These are phyloP conservation scores for Malus hybrid DNA, from an alignment of 331 rosid species.

Conservation along the genomic window DNA sequence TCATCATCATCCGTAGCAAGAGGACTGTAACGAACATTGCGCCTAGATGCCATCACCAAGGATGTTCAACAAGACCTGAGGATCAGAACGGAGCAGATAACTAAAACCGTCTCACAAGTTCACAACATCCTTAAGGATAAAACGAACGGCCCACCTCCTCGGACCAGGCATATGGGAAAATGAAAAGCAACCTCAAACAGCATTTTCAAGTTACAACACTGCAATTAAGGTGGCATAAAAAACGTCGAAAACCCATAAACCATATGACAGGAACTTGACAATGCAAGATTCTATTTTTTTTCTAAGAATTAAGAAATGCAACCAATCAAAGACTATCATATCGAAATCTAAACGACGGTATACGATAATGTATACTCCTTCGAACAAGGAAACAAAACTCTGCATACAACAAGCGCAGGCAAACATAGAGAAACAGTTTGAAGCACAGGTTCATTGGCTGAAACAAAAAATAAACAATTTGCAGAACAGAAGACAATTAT, in stretches of 20 bases:
- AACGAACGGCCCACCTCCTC: background rate
- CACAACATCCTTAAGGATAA: background rate
- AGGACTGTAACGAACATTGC: slow-evolving; percentile 50
- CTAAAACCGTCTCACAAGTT: background rate
- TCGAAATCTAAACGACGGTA: too few relatives aligned
- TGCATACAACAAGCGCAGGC: background rate
- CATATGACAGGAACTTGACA: background rate
- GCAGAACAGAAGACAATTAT: background rate
- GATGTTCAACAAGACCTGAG: background rate
- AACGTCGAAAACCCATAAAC: background rate
- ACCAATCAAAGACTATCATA: too few relatives aligned
- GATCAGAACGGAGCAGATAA: background rate
- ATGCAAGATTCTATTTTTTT: background rate
- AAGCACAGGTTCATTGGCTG: background rate
- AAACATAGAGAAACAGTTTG: background rate
- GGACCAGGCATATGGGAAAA: background rate
- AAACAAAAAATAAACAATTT: background rate
- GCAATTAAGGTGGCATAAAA: background rate
- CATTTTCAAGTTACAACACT: background rate
- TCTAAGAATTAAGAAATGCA: background rate
- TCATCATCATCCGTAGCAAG: slow-evolving; percentile 62
- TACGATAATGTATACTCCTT: too few relatives aligned
- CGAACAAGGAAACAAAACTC: too few relatives aligned
- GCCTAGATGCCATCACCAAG: slow-evolving; percentile 61
- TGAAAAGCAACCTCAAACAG: background rate